Evolutionary conservation across 495 filamentous ascomycete genomes (phyloP).

Genomic region (Podospora comata): DNA sequence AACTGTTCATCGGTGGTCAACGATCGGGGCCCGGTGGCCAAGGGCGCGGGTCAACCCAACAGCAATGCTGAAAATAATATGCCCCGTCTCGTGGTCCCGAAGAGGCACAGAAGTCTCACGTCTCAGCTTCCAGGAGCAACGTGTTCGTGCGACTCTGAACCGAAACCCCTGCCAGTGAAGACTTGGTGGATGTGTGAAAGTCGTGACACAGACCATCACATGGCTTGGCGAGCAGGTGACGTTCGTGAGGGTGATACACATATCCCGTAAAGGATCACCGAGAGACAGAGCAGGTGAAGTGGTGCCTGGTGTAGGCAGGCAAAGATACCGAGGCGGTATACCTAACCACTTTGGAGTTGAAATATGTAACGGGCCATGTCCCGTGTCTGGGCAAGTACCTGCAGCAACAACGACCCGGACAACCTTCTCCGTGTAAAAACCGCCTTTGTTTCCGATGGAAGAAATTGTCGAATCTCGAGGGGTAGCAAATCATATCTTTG

Average conservation of each 20-base stretch:
- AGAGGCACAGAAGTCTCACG: conserved; percentile 4
- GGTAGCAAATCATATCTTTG: background rate
- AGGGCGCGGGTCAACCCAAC: conserved; percentile 1
- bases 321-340: background rate
- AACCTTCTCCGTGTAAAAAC: background rate
- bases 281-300: background rate
- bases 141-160: background rate
- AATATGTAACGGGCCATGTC: background rate
- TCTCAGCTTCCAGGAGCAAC: conserved; percentile 3
- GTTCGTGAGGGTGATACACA: background rate
- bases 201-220: background rate
- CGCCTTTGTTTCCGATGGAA: background rate
- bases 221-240: background rate
- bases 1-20: background rate
- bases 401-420: background rate
- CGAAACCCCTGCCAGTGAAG: background rate
- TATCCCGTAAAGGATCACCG: background rate
- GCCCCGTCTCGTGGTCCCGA: background rate
- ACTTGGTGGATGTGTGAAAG: background rate
- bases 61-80: conserved; percentile 1
- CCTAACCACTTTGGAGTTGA: background rate
- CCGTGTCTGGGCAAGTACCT: background rate
- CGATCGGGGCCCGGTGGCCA: background rate
- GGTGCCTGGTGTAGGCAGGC: background rate
- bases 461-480: background rate